phyloP scores from a whole-genome alignment of 345 rosid species.

The Aquilaria yunnanensis region DNA sequence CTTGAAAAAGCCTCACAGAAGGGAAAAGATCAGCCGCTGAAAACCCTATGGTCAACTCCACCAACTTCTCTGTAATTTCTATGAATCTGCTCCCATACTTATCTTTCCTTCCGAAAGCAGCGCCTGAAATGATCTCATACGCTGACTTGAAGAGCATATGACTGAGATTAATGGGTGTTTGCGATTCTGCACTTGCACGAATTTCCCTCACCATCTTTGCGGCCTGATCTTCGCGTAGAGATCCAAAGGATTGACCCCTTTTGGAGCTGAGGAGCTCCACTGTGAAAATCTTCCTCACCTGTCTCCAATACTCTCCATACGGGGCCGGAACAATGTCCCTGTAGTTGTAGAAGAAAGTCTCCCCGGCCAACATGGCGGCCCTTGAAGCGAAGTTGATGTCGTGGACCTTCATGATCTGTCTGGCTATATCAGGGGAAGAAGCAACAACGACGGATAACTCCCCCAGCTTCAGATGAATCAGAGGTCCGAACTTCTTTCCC shows the following conservation, averaged over 20 bases:
- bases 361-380: conserved; percentile 2
- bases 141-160: too few species aligned
- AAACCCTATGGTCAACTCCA: too few species aligned
- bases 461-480: conserved; percentile 27
- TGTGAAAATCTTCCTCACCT: conserved; percentile 12
- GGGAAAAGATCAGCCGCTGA: too few species aligned
- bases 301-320: conserved; percentile 18
- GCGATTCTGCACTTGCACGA: not conserved
- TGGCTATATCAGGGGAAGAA: conserved; percentile 23
- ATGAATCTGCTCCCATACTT: too few species aligned
- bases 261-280: conserved; percentile 14
- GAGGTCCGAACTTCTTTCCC: conserved; percentile 20
- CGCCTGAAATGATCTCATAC: too few species aligned
- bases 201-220: conserved; percentile 5
- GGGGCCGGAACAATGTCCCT: conserved; percentile 10
- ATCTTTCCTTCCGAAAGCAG: too few species aligned
- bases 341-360: conserved; percentile 10
- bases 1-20: conserved; percentile 9
- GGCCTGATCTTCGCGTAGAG: conserved; percentile 18
- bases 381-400: conserved; percentile 22
- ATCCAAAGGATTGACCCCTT: conserved; percentile 13
- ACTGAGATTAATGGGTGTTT: too few species aligned
- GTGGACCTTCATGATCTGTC: conserved; percentile 23
- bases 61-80: too few species aligned
- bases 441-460: conserved; percentile 16